Conservation (phyloP, 257 asterid species). For the Solanum arcanum region DNA sequence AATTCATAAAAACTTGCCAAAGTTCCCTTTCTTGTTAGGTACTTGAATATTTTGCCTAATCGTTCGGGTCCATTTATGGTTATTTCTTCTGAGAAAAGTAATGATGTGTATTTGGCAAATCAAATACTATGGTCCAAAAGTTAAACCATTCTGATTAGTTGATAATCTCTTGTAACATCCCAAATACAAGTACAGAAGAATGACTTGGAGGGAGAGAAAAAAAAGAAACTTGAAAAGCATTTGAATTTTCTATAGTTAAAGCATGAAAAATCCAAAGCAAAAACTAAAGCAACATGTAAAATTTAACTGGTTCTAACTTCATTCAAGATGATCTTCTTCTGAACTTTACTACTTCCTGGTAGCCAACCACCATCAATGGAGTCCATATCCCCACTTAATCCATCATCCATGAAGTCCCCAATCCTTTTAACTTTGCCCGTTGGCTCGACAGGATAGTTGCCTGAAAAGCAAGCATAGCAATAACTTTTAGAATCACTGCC, state of each 20-base stretch:
- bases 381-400: slow-evolving; percentile 56
- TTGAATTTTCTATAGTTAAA: neutral
- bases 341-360: neutral
- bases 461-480: slow-evolving; percentile 79
- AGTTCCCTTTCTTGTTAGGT: neutral
- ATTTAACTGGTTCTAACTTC: neutral
- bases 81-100: neutral
- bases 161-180: neutral
- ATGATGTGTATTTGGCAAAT: neutral
- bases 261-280: neutral
- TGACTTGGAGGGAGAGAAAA: neutral
- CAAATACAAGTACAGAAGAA: neutral
- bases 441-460: slow-evolving; percentile 71
- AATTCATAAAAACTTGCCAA: neutral
- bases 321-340: neutral
- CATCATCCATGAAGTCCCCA: slow-evolving; percentile 83
- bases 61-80: neutral
- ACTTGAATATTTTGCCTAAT: neutral
- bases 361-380: slow-evolving; percentile 63
- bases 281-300: neutral
- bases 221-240: neutral
- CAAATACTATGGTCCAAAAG: neutral
- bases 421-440: slow-evolving; percentile 67
- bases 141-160: neutral
- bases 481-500: slow-evolving; percentile 36